Evolutionary conservation across 208 protist genomes (phyloP).

Genomic region (Trypanosoma caninum): DNA sequence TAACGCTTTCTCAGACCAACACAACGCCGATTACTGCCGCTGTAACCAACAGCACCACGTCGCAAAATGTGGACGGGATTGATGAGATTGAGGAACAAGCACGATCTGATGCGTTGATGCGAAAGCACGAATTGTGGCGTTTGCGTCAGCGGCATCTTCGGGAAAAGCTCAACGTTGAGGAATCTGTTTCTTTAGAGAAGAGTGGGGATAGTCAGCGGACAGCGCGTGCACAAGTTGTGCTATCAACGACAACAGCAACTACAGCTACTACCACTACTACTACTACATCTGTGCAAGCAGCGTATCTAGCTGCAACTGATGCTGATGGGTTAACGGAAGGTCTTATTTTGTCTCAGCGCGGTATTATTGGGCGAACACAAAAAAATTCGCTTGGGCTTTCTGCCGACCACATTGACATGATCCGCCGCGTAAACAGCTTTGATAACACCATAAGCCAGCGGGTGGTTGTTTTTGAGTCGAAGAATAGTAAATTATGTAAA

Average conservation of each 20-base stretch:
- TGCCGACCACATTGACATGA: conserved; percentile 67
- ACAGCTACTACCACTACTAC: neutral
- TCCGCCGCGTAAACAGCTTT: conserved; percentile 79
- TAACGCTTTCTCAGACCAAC: neutral
- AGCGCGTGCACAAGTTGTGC: neutral
- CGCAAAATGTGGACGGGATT: conserved; percentile 1
- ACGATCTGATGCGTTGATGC: conserved; percentile 32
- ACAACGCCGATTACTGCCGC: neutral
- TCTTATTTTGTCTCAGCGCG: conserved; percentile 16
- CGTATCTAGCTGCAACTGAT: conserved; percentile 1
- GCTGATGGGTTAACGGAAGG: conserved; percentile 12
- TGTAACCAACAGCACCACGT: conserved; percentile 1
- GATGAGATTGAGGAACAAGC: conserved; percentile 31
- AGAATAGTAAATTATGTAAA: neutral
- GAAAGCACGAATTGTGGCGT: conserved; percentile 83
- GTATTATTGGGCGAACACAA: conserved; percentile 5
- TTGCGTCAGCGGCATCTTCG: conserved; percentile 55
- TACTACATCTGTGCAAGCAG: neutral
- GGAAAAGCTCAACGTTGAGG: conserved; percentile 24
- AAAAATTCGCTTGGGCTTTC: conserved; percentile 28
- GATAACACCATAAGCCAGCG: conserved; percentile 71
- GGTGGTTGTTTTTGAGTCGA: conserved; percentile 69
- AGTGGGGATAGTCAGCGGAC: neutral
- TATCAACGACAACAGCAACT: neutral
- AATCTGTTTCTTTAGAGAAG: neutral